phyloP scores from a whole-genome alignment of 169 alveolate species.

The Perkinsus marinus region DNA sequence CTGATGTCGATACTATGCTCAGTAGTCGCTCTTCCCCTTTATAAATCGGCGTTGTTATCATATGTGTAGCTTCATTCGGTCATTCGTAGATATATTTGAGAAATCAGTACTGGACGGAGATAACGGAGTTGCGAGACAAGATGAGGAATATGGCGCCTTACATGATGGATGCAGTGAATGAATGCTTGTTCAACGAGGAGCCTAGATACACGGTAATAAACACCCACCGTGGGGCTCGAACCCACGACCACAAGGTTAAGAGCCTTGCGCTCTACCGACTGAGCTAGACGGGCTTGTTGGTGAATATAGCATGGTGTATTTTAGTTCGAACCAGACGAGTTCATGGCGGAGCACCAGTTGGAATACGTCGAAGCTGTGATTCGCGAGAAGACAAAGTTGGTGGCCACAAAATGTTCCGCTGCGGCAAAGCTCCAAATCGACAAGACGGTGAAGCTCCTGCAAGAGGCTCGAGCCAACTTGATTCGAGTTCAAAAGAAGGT shows the following conservation, averaged over 20 bases:
- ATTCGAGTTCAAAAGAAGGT: background rate
- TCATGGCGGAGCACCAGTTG: background rate
- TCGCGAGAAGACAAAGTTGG: background rate
- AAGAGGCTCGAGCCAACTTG: background rate
- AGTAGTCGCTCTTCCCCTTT: too few relatives aligned
- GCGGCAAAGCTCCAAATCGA: background rate
- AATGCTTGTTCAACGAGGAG: background rate
- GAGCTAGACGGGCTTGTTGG: slow-evolving; percentile 88
- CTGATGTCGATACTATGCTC: too few relatives aligned
- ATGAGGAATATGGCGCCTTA: background rate
- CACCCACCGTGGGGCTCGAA: slow-evolving; percentile 83
- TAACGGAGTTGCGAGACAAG: background rate
- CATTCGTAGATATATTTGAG: background rate
- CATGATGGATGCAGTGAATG: background rate
- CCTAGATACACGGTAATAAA: background rate
- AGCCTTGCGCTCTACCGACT: slow-evolving; percentile 99
- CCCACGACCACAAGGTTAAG: slow-evolving; percentile 98
- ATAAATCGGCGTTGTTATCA: background rate
- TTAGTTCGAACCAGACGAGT: background rate
- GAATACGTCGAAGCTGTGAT: background rate
- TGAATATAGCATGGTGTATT: background rate
- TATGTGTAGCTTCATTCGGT: background rate
- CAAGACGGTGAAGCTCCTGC: background rate
- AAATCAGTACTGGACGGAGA: background rate
- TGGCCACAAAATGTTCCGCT: background rate